Conservation (phyloP, 2,329 filamentous ascomycete species). For the Diaporthe citrichinensis region DNA sequence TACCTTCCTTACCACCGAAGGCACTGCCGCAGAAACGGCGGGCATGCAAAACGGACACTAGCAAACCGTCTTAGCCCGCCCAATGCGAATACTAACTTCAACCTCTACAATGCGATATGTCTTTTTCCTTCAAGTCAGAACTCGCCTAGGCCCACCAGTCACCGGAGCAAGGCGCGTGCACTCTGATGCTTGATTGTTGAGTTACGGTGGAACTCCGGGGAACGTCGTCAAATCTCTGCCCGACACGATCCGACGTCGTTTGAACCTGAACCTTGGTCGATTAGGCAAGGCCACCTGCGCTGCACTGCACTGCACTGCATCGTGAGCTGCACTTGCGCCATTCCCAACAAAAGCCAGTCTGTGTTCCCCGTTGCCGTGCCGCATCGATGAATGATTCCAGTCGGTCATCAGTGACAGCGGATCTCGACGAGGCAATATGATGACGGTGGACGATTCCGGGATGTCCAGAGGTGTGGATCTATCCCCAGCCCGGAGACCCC, state of each 20-base stretch:
- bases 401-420: not conserved
- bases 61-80: not conserved
- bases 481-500: slow-evolving; percentile 19
- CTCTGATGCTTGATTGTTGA: not conserved
- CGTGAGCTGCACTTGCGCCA: slow-evolving; percentile 7
- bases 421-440: slow-evolving; percentile 23
- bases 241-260: slow-evolving; percentile 36
- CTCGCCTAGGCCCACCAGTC: not conserved
- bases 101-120: not conserved
- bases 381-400: slow-evolving; percentile 29
- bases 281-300: slow-evolving; percentile 27
- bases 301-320: slow-evolving; percentile 33
- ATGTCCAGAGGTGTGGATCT: slow-evolving; percentile 37
- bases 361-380: slow-evolving; percentile 4
- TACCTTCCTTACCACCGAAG: not conserved
- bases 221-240: slow-evolving; percentile 40
- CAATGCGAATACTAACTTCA: not conserved
- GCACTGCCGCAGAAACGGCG: slow-evolving; percentile 25
- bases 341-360: slow-evolving; percentile 1
- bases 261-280: slow-evolving; percentile 27
- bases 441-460: slow-evolving; percentile 33
- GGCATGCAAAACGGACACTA: slow-evolving; percentile 26
- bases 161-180: not conserved
- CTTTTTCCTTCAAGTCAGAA: not conserved
- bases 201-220: slow-evolving; percentile 37